Evolutionary conservation across 169 alveolate genomes (phyloP).

Genomic region (Cryptosporidium ryanae): DNA sequence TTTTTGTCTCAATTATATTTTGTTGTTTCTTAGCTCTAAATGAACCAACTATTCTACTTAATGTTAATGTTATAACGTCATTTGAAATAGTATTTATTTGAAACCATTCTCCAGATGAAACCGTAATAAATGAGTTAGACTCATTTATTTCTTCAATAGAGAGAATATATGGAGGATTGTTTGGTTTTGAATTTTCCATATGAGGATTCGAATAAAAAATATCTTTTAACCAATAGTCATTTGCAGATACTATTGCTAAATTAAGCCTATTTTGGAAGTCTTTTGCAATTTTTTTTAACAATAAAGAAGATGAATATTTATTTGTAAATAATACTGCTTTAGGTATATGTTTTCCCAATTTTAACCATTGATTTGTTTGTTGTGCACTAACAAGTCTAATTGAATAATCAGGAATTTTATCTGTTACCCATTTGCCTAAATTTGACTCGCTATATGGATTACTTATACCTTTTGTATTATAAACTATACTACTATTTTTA

Average conservation of each 20-base stretch:
- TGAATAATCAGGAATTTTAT: conserved; percentile 67
- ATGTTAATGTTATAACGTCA: conserved; percentile 64
- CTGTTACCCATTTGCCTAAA: conserved; percentile 68
- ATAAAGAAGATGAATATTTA: conserved; percentile 48
- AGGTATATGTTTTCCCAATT: conserved; percentile 41
- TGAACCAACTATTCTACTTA: conserved; percentile 64
- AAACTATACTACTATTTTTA: conserved; percentile 31
- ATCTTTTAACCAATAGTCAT: conserved; percentile 34
- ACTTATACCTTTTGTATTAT: conserved; percentile 3
- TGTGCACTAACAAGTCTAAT: conserved; percentile 14
- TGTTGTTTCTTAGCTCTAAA: conserved; percentile 62
- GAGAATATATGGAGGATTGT: conserved; percentile 46
- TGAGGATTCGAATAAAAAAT: conserved; percentile 58
- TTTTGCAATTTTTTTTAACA: conserved; percentile 66
- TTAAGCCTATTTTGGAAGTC: conserved; percentile 56
- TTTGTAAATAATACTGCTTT: conserved; percentile 69
- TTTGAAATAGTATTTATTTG: conserved; percentile 50
- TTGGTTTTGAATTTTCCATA: conserved; percentile 52
- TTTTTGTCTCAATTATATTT: conserved; percentile 5
- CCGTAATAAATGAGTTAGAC: not conserved
- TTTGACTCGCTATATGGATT: conserved; percentile 53
- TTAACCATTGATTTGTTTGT: conserved; percentile 59
- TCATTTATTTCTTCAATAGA: conserved; percentile 57
- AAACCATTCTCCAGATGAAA: conserved; percentile 69
- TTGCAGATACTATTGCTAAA: conserved; percentile 35